Evolutionary conservation across 2,329 filamentous ascomycete genomes (phyloP).

Genomic region (Microdochium trichocladiopsis): DNA sequence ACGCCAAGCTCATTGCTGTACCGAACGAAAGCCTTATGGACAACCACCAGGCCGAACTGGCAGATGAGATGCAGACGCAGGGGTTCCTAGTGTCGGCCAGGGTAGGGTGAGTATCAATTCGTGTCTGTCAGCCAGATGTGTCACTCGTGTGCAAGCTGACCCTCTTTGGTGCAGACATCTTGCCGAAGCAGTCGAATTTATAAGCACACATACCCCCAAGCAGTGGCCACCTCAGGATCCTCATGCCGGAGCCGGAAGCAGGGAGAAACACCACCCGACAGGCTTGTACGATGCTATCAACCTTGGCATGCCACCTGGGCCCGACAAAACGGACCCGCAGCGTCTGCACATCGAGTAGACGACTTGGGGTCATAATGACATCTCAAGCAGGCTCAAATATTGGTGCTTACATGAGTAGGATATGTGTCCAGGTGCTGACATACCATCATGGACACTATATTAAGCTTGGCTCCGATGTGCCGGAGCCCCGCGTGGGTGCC

Average conservation of each 20-base stretch:
- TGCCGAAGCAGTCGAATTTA: conserved; percentile 11
- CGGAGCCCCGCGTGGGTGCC: too few relatives aligned
- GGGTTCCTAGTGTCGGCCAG: background rate
- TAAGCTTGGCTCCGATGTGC: too few relatives aligned
- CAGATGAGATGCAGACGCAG: conserved; percentile 57
- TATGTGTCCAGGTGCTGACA: too few relatives aligned
- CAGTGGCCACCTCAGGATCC: conserved; percentile 16
- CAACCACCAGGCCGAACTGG: conserved; percentile 88
- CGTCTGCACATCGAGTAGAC: background rate
- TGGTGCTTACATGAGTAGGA: too few relatives aligned
- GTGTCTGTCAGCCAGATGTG: too few relatives aligned
- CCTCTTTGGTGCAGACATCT: conserved; percentile 10
- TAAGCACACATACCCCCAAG: conserved; percentile 6
- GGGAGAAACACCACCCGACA: conserved; percentile 6
- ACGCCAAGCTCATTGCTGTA: conserved; percentile 77
- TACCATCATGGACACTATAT: too few relatives aligned
- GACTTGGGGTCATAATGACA: too few relatives aligned
- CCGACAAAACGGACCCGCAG: background rate
- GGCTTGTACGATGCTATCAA: conserved; percentile 19
- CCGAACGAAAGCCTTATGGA: conserved; percentile 77
- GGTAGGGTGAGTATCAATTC: background rate
- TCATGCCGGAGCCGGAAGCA: too few relatives aligned
- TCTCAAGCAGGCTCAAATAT: too few relatives aligned
- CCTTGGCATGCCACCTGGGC: conserved; percentile 9
- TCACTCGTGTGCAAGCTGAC: background rate